Evolutionary conservation across 306 rosid genomes (phyloP), one percentile per base, ranked within the genome.

Genomic region (Cucurbita ficifolia): DNA sequence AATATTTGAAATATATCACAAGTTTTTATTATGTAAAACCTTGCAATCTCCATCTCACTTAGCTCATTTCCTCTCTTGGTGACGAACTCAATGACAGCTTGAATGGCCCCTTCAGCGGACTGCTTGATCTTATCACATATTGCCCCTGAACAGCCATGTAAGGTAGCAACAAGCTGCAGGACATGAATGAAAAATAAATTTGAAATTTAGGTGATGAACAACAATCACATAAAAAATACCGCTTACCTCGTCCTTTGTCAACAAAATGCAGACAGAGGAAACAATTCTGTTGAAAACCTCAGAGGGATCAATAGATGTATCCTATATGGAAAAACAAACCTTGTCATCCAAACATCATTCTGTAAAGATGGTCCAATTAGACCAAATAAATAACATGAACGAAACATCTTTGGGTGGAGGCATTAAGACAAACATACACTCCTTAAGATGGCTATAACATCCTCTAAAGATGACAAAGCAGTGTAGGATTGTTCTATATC

Each of bases 61-160:
- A 94, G 88, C 78, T 89, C 98, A 75, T 72, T 78, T 77, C 93
- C 96, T 77, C 98, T 88, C 76, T 72, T 89, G 8, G 86, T 84
- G 73, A 90, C 96, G 69, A 94, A 86, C 84, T 94, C 96, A 64
- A 89, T 82, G 76, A 94, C 87, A 75, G 96, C 97, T 81, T 90
- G 96, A 85, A 94, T 89, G 73, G 91, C 89, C 81, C 98, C 98
- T 86, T 94, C 98, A 36, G 97, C 96, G 43, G 98, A 90, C 82
- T 90, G 98, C 86, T 87, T 94, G 85, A 83, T 79, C 83, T 90
- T 90, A 76, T 93, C 98, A 75, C 96, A 88, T 82, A 93, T 82
- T 78, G 98, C 96, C 72, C 77, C 84, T 73, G 90, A 79, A 81
- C 95, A 90, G 71, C 92, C 96, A 73, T 86, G 86, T 77, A 94